Evolutionary conservation across 306 rosid species (phyloP).

Genomic region (Cicer arietinum): DNA sequence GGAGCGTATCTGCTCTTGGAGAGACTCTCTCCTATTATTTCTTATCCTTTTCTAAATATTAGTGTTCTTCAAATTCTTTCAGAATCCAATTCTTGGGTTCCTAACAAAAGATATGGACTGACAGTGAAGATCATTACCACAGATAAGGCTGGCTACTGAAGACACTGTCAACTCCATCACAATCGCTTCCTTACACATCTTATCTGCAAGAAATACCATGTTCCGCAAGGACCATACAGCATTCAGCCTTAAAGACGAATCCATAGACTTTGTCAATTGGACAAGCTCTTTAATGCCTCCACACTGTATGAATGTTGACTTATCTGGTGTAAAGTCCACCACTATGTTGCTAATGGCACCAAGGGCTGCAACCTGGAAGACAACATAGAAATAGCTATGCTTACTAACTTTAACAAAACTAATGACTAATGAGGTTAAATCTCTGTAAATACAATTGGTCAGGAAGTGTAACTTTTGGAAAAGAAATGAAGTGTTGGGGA

Average conservation of each 20-base stretch:
- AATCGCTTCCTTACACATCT: slow-evolving; percentile 64
- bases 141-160: slow-evolving; percentile 73
- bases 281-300: slow-evolving; percentile 88
- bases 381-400: slow-evolving; percentile 31
- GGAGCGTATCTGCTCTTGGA: too few species aligned
- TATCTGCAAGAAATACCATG: slow-evolving; percentile 82
- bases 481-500: background rate
- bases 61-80: too few species aligned
- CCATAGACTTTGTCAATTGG: slow-evolving; percentile 88
- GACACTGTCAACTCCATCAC: slow-evolving; percentile 75
- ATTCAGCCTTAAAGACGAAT: slow-evolving; percentile 70
- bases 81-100: too few species aligned
- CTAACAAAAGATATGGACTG: slow-evolving; percentile 13
- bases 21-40: too few species aligned
- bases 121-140: slow-evolving; percentile 58
- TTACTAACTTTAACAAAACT: slow-evolving; percentile 13
- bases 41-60: too few species aligned
- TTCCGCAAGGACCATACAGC: slow-evolving; percentile 93
- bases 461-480: background rate
- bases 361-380: slow-evolving; percentile 88
- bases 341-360: slow-evolving; percentile 83
- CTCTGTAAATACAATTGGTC: background rate
- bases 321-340: slow-evolving; percentile 69
- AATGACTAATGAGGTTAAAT: slow-evolving; percentile 11
- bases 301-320: slow-evolving; percentile 63